Conservation (phyloP, 495 filamentous ascomycete species). For the Podospora pseudoanserina region DNA sequence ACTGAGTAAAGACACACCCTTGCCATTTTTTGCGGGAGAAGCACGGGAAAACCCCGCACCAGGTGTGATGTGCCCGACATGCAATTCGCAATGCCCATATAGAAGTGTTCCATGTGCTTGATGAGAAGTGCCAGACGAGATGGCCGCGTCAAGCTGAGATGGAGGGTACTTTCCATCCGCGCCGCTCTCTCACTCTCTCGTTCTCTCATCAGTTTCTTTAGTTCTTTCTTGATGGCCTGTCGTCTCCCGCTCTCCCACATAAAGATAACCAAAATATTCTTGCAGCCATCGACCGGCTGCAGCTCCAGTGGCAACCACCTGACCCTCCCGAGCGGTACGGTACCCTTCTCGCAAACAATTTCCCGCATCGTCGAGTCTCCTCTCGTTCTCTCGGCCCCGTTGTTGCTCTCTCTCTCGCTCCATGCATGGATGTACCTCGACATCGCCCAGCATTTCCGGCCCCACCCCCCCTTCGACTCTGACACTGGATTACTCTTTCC, state of each 20-base stretch:
- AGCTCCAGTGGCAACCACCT: neutral
- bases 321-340: neutral
- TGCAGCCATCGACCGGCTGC: neutral
- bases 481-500: neutral
- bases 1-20: neutral
- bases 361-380: neutral
- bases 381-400: constrained; percentile 18
- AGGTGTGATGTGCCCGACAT: constrained; percentile 1
- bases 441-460: neutral
- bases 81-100: constrained; percentile 2
- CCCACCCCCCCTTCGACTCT: neutral
- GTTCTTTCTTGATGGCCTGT: neutral
- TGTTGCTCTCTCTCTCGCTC: constrained; percentile 1
- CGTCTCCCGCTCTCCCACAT: neutral
- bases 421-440: constrained; percentile 3
- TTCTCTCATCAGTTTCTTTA: no score
- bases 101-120: neutral
- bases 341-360: constrained; percentile 5
- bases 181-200: no score
- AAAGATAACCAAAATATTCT: neutral
- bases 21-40: neutral
- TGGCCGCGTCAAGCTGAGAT: no score
- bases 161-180: neutral
- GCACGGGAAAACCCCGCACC: constrained; percentile 2
- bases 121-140: no score